Evolutionary conservation across 2,329 filamentous ascomycete species (phyloP).

Genomic region (Pseudocercospora crystallina): DNA sequence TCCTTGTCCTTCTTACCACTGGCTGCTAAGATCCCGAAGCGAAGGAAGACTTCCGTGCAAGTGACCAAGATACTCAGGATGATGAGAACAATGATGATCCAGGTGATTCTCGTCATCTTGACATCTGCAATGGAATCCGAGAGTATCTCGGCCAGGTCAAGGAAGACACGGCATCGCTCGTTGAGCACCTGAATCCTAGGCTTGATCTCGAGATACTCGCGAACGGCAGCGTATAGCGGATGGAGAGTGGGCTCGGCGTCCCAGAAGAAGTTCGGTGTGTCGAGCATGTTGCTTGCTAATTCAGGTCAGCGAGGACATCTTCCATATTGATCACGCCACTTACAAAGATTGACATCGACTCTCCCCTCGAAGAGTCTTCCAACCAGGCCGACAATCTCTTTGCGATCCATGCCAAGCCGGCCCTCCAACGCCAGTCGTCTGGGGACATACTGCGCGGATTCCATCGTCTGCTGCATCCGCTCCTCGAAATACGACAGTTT

Average conservation of each 20-base stretch:
- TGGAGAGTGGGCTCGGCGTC: slow-evolving; percentile 93
- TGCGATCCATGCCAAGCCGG: slow-evolving; percentile 83
- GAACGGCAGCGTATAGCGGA: slow-evolving; percentile 88
- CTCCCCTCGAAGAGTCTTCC: slow-evolving; percentile 88
- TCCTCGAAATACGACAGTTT: slow-evolving; percentile 96
- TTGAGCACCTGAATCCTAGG: slow-evolving; percentile 95
- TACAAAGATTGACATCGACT: slow-evolving; percentile 97
- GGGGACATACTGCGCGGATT: slow-evolving; percentile 86
- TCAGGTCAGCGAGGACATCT: background rate
- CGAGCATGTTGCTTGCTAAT: slow-evolving; percentile 87
- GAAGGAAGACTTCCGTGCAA: slow-evolving; percentile 79
- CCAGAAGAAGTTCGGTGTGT: slow-evolving; percentile 98
- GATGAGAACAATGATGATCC: slow-evolving; percentile 97
- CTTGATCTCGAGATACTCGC: slow-evolving; percentile 97
- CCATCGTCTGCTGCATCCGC: slow-evolving; percentile 91
- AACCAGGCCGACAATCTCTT: slow-evolving; percentile 88
- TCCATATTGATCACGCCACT: slow-evolving; percentile 39
- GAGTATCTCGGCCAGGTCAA: slow-evolving; percentile 92
- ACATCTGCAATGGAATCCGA: slow-evolving; percentile 88
- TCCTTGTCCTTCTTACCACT: slow-evolving; percentile 17
- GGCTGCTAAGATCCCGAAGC: slow-evolving; percentile 69
- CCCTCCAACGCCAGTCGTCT: slow-evolving; percentile 86
- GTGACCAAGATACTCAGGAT: slow-evolving; percentile 88
- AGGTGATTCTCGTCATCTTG: slow-evolving; percentile 94
- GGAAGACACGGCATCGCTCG: slow-evolving; percentile 92